Conservation (phyloP, 306 rosid species). For the Acacia melanoxylon region DNA sequence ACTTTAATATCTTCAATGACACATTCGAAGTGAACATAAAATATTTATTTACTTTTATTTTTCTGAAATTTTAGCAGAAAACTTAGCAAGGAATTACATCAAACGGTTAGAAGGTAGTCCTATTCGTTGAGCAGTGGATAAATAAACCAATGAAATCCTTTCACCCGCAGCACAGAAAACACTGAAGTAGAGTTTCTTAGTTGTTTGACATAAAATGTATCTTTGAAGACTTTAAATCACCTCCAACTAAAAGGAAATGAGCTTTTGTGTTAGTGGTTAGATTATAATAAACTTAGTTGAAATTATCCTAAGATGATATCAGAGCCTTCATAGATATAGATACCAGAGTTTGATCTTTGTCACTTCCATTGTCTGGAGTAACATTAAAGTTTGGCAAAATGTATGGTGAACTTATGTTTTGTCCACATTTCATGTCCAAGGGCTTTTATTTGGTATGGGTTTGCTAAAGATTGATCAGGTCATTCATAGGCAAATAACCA, state of each 20-base stretch:
- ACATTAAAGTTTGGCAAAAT: not conserved
- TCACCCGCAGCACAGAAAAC: not conserved
- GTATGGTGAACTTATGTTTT: not conserved
- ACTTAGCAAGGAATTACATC: not conserved
- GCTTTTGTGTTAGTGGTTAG: not conserved
- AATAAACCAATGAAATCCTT: not conserved
- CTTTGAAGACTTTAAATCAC: not conserved
- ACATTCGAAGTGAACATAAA: too few species aligned
- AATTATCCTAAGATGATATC: not conserved
- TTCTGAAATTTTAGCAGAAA: not conserved
- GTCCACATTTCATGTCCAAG: not conserved
- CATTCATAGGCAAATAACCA: not conserved
- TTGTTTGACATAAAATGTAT: not conserved
- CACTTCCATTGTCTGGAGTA: not conserved
- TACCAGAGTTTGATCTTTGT: not conserved
- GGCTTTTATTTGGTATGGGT: not conserved
- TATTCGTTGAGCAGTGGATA: not conserved
- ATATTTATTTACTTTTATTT: too few species aligned
- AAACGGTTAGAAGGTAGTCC: not conserved
- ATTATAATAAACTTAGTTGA: not conserved
- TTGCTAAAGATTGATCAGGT: not conserved
- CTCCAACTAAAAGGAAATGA: not conserved
- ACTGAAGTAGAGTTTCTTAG: not conserved
- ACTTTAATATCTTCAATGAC: too few species aligned
- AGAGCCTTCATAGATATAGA: not conserved